These are phyloP conservation scores for Selaginella moellendorffii DNA, from an alignment of 75 land plant genomes.

Conservation along the genomic window DNA sequence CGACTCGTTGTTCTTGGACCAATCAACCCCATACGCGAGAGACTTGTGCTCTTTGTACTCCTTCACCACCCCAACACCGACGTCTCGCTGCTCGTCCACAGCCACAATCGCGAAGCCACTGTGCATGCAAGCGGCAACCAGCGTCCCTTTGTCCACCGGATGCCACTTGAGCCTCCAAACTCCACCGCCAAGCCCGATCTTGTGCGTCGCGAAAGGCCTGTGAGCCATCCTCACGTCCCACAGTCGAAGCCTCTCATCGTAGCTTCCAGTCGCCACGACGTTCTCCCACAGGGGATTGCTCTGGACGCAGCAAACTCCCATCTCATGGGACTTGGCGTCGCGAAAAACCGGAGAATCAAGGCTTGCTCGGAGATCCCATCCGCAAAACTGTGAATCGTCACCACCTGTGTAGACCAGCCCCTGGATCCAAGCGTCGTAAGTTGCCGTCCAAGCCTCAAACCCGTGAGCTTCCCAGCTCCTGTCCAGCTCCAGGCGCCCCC, in stretches of 20 bases:
- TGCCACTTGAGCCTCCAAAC: conserved; percentile 93
- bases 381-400: conserved; percentile 71
- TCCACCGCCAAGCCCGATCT: conserved; percentile 75
- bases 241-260: conserved; percentile 70
- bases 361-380: conserved; percentile 68
- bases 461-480: conserved; percentile 57
- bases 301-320: conserved; percentile 85
- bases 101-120: conserved; percentile 71
- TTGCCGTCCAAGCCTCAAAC: conserved; percentile 65
- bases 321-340: conserved; percentile 47
- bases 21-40: conserved; percentile 88
- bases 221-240: conserved; percentile 68
- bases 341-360: conserved; percentile 39
- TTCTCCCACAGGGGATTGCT: conserved; percentile 43
- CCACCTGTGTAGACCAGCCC: conserved; percentile 52
- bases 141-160: conserved; percentile 33
- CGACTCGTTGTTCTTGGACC: conserved; percentile 29
- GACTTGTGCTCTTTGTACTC: conserved; percentile 59
- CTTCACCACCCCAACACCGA: conserved; percentile 29
- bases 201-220: conserved; percentile 38
- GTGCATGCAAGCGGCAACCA: conserved; percentile 97
- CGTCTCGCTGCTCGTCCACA: conserved; percentile 18
- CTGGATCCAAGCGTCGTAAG: conserved; percentile 46
- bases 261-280: conserved; percentile 70
- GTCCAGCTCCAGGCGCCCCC: conserved; percentile 23